Percentiles rank a stretch among this genome's conserved stretches.
phyloP scores from a whole-genome alignment of 352 stramenopile genomes.

The Globisporangium paddicum region DNA sequence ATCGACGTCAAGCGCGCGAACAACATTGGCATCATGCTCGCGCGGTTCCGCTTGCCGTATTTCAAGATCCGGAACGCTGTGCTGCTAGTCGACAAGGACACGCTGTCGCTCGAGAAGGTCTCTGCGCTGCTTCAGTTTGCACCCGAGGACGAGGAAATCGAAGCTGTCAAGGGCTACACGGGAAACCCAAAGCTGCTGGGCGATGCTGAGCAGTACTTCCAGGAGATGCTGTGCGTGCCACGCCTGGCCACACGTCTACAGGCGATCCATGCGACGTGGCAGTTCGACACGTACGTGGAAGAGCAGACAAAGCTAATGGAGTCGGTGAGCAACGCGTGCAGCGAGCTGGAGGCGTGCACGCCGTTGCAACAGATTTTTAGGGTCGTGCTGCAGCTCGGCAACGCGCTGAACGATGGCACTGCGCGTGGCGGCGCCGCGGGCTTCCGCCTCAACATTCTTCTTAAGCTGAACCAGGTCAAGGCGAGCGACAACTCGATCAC shows the following conservation, averaged over 20 bases:
- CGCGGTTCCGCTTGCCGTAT: constrained; percentile 79
- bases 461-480: constrained; percentile 88
- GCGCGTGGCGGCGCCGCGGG: constrained; percentile 80
- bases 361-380: constrained; percentile 87
- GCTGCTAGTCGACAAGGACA: constrained; percentile 72
- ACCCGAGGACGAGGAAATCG: constrained; percentile 64
- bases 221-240: constrained; percentile 58
- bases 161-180: constrained; percentile 53
- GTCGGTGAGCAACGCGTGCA: constrained; percentile 85
- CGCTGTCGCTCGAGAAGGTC: constrained; percentile 67
- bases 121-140: constrained; percentile 77
- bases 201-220: constrained; percentile 80
- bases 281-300: constrained; percentile 80
- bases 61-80: constrained; percentile 71
- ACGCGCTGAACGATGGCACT: constrained; percentile 89
- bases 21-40: constrained; percentile 87
- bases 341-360: constrained; percentile 83
- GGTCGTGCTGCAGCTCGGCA: constrained; percentile 83
- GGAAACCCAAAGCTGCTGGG: constrained; percentile 71
- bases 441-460: constrained; percentile 84
- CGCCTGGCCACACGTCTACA: constrained; percentile 63
- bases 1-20: constrained; percentile 84
- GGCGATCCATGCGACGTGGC: constrained; percentile 77
- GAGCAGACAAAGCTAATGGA: constrained; percentile 74
- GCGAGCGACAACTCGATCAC: constrained; percentile 80